Evolutionary conservation across 2,329 filamentous ascomycete genomes (phyloP), one percentile per base, ranked within the genome.

Genomic region (Diaporthe citrichinensis): DNA sequence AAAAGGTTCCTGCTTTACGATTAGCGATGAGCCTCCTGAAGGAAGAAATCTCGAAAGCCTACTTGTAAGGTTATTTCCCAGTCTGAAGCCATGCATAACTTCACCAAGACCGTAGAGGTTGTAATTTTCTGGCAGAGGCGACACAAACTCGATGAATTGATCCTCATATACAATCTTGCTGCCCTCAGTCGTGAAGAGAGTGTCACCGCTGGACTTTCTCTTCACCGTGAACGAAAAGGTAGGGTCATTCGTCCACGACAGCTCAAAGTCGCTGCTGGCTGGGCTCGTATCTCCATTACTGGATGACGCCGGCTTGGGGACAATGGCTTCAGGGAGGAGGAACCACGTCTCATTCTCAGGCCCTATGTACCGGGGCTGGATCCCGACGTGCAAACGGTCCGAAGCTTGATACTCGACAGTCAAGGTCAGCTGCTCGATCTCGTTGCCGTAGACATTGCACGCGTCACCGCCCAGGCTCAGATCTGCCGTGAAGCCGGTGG

Each of bases 61-160:
- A 87, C 93, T 89, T 1, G 93, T 95, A 72, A 92, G 87, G 80
- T 95, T 94, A 78, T 94, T 92, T 36, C 93, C 90, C n/a, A 96
- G 87, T 51, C 93, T 88, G 51, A 96, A 86, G 20, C 90, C 90
- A 79, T 94, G 92, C 44, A 96, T 94, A 0, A 90, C 89, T 84
- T 96, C 94, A 23, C 93, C 93, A 39, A 96, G 85, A 1, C 94
- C 94, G 77, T 95, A 95, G 0, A 95, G 81, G 78, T 95, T 95
- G 83, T 95, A 95, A 68, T 93, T 89, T 75, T 93, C 88, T 0
- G 93, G 93, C 20, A 95, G 82, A 36, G 87, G 81, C 25, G 92
- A 92, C 7, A 88, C 88, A 78, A 96, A 93, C 79, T 95, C 94
- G 57, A 95, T 90, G 82, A 95, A 96, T 79, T 96, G 94, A 78